Evolutionary conservation across 805 yeast species (phyloP).

Genomic region (Wickerhamiella dianesei): DNA sequence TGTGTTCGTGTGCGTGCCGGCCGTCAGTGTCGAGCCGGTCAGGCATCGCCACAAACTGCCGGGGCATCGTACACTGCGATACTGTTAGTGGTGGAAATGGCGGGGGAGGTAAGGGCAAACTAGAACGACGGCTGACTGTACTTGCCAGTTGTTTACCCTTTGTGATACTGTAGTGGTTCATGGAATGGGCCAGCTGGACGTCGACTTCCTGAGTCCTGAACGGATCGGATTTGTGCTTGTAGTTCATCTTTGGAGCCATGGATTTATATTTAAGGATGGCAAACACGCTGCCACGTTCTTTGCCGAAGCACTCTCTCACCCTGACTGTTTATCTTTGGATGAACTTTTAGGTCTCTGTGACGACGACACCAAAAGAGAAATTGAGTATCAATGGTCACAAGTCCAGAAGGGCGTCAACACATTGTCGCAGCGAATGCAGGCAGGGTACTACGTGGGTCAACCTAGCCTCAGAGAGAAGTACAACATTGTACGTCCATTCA

Average conservation of each 20-base stretch:
- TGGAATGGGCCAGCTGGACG: background rate
- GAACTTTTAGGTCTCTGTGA: background rate
- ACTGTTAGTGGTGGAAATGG: background rate
- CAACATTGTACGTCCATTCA: background rate
- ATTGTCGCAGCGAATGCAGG: background rate
- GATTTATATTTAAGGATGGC: background rate
- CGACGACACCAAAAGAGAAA: background rate
- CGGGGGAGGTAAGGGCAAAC: background rate
- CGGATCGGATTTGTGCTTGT: background rate
- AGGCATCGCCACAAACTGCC: conserved; percentile 23
- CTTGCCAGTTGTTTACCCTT: too few relatives aligned
- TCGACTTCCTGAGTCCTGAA: background rate
- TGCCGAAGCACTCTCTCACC: background rate
- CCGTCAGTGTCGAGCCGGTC: conserved; percentile 12
- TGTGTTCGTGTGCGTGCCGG: background rate
- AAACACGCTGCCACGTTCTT: background rate
- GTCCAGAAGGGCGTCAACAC: background rate
- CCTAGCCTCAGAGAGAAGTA: background rate
- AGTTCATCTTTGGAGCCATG: background rate
- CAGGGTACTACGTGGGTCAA: background rate
- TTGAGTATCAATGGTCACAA: background rate
- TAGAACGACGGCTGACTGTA: background rate
- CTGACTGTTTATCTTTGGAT: background rate
- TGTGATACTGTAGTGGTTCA: background rate
- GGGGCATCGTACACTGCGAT: conserved; percentile 12